A percentile compares a stretch with the other conserved stretches of the same genome.
These are phyloP conservation scores for Eucalyptus marginata DNA, from an alignment of 345 rosid genomes.

Conservation along the genomic window DNA sequence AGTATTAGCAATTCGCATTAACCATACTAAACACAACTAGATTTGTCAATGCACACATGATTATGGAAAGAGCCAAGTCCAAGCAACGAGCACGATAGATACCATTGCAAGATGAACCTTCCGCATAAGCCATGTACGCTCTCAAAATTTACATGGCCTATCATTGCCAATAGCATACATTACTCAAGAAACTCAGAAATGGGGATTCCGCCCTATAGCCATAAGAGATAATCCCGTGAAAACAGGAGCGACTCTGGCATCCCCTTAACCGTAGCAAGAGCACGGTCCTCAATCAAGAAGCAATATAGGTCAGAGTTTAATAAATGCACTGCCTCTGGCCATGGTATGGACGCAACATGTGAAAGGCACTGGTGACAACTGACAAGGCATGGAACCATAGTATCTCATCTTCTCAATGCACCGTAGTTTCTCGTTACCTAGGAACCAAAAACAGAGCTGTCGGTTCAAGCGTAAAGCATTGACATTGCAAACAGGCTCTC, in stretches of 20 bases:
- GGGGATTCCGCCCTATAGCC: neutral
- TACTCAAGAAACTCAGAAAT: neutral
- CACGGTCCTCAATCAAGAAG: neutral
- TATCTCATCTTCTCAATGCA: slow-evolving; percentile 55
- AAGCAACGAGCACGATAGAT: too few species aligned
- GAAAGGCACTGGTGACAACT: neutral
- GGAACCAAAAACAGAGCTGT: neutral
- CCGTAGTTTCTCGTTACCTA: slow-evolving; percentile 86
- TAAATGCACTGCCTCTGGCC: neutral
- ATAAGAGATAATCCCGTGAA: neutral
- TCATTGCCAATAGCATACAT: neutral
- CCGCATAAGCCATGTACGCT: too few species aligned
- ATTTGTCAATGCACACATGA: too few species aligned
- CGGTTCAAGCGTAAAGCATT: neutral
- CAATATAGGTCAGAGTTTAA: neutral
- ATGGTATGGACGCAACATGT: neutral
- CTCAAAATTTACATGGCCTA: neutral
- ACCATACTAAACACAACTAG: too few species aligned
- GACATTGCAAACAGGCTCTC: neutral
- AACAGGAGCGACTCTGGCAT: neutral
- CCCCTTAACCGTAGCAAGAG: neutral
- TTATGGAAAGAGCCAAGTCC: too few species aligned
- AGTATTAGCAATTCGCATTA: too few species aligned
- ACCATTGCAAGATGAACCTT: too few species aligned
- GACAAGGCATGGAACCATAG: neutral